Base-by-base conservation (phyloP, 2,329 filamentous ascomycete species). In the Knufia petricola region DNA sequence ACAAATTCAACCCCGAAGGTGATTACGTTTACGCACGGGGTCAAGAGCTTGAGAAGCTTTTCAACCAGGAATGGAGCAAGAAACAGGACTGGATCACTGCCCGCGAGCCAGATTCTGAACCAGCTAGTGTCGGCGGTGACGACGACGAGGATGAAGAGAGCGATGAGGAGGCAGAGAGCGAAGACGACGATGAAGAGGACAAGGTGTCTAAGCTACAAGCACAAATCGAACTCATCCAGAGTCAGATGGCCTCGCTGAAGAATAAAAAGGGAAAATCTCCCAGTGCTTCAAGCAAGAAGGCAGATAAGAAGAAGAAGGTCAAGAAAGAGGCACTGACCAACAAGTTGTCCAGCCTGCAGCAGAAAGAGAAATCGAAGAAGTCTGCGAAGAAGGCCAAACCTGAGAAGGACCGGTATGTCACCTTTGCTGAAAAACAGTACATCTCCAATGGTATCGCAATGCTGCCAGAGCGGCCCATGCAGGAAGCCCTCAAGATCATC, bases 381-480 rank as follows among this genome's bases (percentile, higher is more conserved):
- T 58, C 53, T 31, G 72, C 55, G 17, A 55, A 60, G 17, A 69
- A 66, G 49, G 53, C 61, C 26, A 72, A 66, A 52, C 61, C 62
- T 0, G 75, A 72, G 52, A 81, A 78, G 59, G 70, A 75, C n/a
- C 76, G 76, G 47, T 78, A 85, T 60, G 79, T 87, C 38, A 82
- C 79, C 6, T 78, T 82, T 51, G 75, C 83, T 2, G 88, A 98
- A 68, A 96, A 96, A 72, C 87, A 92, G 50, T 79, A 89, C 56
- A 94, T 98, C 50, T 90, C 87, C 1, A 82, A 84, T 50, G 85
- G 85, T 12, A 92, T 95, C 55, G 85, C 83, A 59, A 82, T 82
- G 53, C 79, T 96, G 50, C 82, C 88, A 15, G 83, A 84, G 43
- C 73, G 75, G n/a, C 81, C 87, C 56, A 84, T 95, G 61, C 77